These are phyloP conservation scores for Hymenoscyphus fructigenus DNA, from an alignment of 2,329 filamentous ascomycete genomes.

Conservation along the genomic window DNA sequence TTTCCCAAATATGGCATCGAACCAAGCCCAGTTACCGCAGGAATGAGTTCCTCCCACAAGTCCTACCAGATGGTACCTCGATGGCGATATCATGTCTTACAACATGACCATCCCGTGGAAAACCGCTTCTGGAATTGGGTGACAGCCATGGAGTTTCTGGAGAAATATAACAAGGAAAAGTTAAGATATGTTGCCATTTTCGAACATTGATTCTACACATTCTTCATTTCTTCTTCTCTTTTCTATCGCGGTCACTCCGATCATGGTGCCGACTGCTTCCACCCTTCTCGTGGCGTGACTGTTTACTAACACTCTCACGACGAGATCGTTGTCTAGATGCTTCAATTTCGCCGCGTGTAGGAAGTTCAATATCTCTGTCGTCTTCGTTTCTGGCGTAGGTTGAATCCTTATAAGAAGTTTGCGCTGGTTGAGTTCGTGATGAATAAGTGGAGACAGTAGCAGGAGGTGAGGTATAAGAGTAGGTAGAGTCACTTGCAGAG, in stretches of 20 bases:
- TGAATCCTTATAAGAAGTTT: background rate
- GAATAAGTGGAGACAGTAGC: background rate
- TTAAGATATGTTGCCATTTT: background rate
- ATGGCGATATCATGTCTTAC: background rate
- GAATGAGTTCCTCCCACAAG: no score
- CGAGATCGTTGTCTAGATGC: background rate
- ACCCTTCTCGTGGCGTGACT: background rate
- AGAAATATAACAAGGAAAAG: background rate
- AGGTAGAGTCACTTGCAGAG: background rate
- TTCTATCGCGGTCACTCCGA: background rate
- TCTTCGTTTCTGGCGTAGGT: background rate
- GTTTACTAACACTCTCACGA: conserved; percentile 6
- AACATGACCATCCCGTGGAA: background rate
- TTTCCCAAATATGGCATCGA: no score
- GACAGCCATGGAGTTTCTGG: background rate
- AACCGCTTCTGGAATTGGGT: background rate
- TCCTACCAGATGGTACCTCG: no score
- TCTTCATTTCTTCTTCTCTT: background rate
- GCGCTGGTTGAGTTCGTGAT: background rate
- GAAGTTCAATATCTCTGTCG: conserved; percentile 5
- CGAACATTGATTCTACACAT: background rate
- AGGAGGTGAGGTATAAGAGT: background rate
- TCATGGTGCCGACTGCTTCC: background rate
- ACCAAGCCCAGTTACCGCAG: no score
- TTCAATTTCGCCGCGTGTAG: conserved; percentile 9